Base-by-base conservation (phyloP, 169 alveolate species). In the Plasmodium coatneyi region DNA sequence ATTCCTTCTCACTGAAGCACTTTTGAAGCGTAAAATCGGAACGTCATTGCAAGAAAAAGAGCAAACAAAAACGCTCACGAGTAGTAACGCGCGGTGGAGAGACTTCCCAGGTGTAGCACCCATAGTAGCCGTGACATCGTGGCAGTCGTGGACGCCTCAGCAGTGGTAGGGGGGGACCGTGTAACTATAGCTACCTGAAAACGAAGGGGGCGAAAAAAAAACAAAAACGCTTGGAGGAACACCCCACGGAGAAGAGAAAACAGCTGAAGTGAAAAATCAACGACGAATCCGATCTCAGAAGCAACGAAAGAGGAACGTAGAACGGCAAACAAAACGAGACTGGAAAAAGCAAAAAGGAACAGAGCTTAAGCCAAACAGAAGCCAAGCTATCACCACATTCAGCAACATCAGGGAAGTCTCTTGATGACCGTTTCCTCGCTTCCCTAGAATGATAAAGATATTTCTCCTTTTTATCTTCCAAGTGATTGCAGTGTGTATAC, bases 391-490 rank as follows among this genome's bases (percentile, higher is more conserved):
- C 60, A 16, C 60, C 22, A 49, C 60, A 22, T 49, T 16, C 60
- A 49, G 39, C 39, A 66, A 19, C 36, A 66, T 19, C 36, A 66
- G 36, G 76, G 36, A 66, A 66, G 30, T 66, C 16, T 25, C 41
- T 22, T 28, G 39, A 66, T 25, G 41, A 66, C 70, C 36, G 60
- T 52, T 83, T 36, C 54, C 39, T 66, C 74, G 71, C 52, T 22
- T 52, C 71, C 71, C 28, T 71, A 86, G 79, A 56, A 86, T 86
- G 93, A 86, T 49, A 74, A 86, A 28, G 70, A 74, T 76, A 74
- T 22, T 70, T 19, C n/a, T 74, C 36, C 74, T 72, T 86, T 74
- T 86, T 34, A 74, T 74, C 70, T 49, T 86, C 71, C 93, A 70
- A 74, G 80, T 86, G 32, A 74, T 74, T 86, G 66, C 66, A 86